Percentiles rank a stretch among this genome's conserved stretches.
Evolutionary conservation across 768 basidiomycete species (phyloP).

Genomic region (Mycena galopus): DNA sequence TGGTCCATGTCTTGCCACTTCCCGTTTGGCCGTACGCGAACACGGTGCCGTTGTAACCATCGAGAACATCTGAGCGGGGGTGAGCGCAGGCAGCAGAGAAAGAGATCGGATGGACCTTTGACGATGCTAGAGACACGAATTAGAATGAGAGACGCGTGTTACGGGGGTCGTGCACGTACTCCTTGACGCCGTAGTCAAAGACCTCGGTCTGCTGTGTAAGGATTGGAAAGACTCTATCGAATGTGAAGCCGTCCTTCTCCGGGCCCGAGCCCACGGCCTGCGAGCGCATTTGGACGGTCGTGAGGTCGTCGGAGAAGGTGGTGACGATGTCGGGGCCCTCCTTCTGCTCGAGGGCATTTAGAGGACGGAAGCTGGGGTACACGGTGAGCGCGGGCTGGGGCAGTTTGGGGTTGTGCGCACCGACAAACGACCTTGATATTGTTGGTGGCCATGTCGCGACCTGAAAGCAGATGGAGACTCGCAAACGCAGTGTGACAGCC

Average conservation of each 20-base stretch:
- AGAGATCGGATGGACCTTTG: slow-evolving; percentile 67
- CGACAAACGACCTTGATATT: slow-evolving; percentile 99
- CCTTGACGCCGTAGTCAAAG: slow-evolving; percentile 98
- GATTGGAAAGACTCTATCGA: slow-evolving; percentile 97
- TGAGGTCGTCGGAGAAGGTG: slow-evolving; percentile 87
- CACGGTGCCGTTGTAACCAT: slow-evolving; percentile 97
- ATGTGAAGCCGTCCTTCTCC: slow-evolving; percentile 97
- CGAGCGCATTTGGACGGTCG: slow-evolving; percentile 85
- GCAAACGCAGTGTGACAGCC: background rate
- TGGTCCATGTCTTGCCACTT: slow-evolving; percentile 94
- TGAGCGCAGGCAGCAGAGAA: slow-evolving; percentile 20
- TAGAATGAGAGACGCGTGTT: slow-evolving; percentile 34
- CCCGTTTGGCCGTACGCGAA: slow-evolving; percentile 92
- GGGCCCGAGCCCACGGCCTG: slow-evolving; percentile 80
- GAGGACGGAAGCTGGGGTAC: slow-evolving; percentile 88
- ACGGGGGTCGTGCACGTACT: slow-evolving; percentile 67
- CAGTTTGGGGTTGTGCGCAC: slow-evolving; percentile 60
- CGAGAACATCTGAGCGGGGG: slow-evolving; percentile 85
- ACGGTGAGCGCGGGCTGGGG: slow-evolving; percentile 32
- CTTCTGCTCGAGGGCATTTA: slow-evolving; percentile 90
- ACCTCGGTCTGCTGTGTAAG: slow-evolving; percentile 92
- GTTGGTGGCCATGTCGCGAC: slow-evolving; percentile 71
- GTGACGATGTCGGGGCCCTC: slow-evolving; percentile 94
- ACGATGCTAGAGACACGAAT: slow-evolving; percentile 74
- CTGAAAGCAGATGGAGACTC: slow-evolving; percentile 15